phyloP scores from a whole-genome alignment of 1,284 basidiomycete genomes.

The Cryptococcus neoformans region DNA sequence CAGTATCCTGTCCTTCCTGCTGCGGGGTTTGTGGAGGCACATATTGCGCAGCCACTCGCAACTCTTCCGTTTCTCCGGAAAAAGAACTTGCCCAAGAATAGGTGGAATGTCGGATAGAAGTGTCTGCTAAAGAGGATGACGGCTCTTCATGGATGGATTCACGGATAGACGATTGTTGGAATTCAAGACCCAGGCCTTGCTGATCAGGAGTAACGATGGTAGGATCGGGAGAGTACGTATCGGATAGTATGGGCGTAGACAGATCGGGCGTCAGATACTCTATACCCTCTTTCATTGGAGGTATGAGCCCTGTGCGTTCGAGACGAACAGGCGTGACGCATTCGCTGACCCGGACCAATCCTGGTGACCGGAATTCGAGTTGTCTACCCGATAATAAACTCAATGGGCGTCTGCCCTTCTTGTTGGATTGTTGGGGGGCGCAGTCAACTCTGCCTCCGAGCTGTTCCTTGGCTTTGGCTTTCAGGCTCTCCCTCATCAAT shows the following conservation, averaged over 20 bases:
- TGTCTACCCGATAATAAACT: background rate
- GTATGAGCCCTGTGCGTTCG: background rate
- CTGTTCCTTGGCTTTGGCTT: background rate
- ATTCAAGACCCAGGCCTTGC: constrained; percentile 7
- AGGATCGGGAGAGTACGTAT: constrained; percentile 12
- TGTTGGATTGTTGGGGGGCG: background rate
- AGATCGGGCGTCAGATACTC: constrained; percentile 9
- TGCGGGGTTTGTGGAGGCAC: constrained; percentile 8
- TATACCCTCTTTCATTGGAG: background rate
- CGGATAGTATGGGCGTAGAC: constrained; percentile 11
- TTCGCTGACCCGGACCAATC: background rate
- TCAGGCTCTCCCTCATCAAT: constrained; percentile 18
- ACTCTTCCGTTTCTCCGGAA: constrained; percentile 33
- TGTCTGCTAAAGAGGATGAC: constrained; percentile 6
- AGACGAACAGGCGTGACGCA: background rate
- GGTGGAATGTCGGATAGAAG: constrained; percentile 19
- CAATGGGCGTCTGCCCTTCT: background rate
- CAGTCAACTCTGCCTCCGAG: background rate
- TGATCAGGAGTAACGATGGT: constrained; percentile 10
- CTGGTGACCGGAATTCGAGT: background rate
- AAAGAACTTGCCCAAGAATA: constrained; percentile 38
- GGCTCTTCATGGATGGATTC: background rate
- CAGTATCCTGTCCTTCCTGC: too few species aligned
- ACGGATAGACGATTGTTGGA: constrained; percentile 1
- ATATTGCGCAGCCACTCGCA: constrained; percentile 31